Evolutionary conservation across 1,284 basidiomycete species (phyloP), one percentile per base, ranked within the genome.

Genomic region (Hypsizygus ulmarius): DNA sequence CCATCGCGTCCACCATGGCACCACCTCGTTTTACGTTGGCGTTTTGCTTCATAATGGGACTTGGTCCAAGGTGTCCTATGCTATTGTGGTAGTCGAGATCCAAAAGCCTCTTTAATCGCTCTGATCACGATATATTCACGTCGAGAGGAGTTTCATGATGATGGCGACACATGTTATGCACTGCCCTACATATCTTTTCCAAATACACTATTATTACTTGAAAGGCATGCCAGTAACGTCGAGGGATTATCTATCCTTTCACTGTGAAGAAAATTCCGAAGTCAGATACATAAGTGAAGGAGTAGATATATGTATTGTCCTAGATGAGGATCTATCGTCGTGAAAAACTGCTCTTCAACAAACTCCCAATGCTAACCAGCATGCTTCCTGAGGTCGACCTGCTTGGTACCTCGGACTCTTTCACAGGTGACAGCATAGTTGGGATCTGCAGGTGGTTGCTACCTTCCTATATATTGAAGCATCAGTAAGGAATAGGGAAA

Each of bases 91-190:
- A 78, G 80, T 73, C 65, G 55, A 77, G 78, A 87, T 51, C 40
- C 54, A 71, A 66, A 39, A 66, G 80, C 85, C 85, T 76, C 72
- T 65, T 79, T 87, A 87, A 88, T 87, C 85, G 79, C 85, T 87
- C 82, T 73, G 66, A 82, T 80, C 79, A 77, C 83, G 72, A 64
- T 68, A 62, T 59, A 59, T 62, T 65, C 64, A 87, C 82, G 83
- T 75, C 58, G 79, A 78, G 71, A 78, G 75, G 84, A 84, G 85
- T 87, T 88, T 88, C 85, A 87, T 87, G 81, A 72, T 71, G 77
- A 66, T 65, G 84, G 85, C 81, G 53, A 87, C 75, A 86, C 27
- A 42, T 21, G 36, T 29, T 52, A 12, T 42, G 28, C 18, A 21
- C 36, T 25, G 25, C 14, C 15, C 33, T 28, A 3, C 19, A 19